Evolutionary conservation across 768 basidiomycete species (phyloP), one percentile per base, ranked within the genome.

Genomic region (Cystobasidium tubakii): DNA sequence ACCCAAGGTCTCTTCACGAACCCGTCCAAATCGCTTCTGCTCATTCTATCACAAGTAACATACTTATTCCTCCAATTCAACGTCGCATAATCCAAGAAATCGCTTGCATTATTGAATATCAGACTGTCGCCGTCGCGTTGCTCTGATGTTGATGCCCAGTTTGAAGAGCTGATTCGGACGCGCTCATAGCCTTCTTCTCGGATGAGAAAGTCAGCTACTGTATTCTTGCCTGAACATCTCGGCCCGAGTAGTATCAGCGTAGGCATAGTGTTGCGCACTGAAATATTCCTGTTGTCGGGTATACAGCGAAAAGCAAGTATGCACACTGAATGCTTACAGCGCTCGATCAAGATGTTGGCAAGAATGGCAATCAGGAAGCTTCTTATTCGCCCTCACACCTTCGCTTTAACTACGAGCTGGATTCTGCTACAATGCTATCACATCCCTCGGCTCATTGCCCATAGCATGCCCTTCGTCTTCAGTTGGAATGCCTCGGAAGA

Each of bases 1-100:
- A 96, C 92, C 81, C 92, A 98, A 0, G 96, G 96, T 21, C 96
- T 84, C 78, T 88, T 92, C 42, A 86, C 80, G 79, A 96, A 97
- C 62, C 84, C 82, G 74, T 86, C 85, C 42, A 98, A 83, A 19
- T 87, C 81, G 1, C 84, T 82, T 33, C 82, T 82, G 0, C 85
- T 87, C 50, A 80, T 79, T 25, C 94, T 81, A 79, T 91, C 89
- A n/a, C 83, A 82, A 0, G 93, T 95, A 34, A 97, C 92, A 77
- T 88, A 92, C 78, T 90, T 83, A 7, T 83, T 80, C 54, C 84
- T 85, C 95, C 95, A 99, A 76, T 90, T 85, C 75, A 83, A 84
- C 0, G 96, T 98, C 21, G 88, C 88, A 79, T 88, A 85, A 75
- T 87, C 84, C 55, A 98, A 84, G 54, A 97, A 81, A 9, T 85